Base-by-base conservation (phyloP, 805 yeast genomes). In the Schizosaccharomyces cryophilus region DNA sequence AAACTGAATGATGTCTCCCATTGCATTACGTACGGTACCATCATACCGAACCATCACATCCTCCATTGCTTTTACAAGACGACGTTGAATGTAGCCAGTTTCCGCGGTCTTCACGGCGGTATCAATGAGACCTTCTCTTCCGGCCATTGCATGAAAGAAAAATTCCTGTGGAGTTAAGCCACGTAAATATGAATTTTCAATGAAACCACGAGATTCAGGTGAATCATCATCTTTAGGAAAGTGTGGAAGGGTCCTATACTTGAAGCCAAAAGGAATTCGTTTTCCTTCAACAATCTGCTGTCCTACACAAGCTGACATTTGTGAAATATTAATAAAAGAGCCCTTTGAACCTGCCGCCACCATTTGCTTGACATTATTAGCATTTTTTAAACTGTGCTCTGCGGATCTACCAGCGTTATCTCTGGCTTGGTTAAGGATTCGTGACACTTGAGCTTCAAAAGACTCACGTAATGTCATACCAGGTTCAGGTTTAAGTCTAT, bases 401-500 rank as follows among this genome's bases (percentile, higher is more conserved):
- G 99, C 97, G 54, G 95, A 86, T 72, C 95, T 85, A 79, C 99
- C 99, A 60, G 96, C 96, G 65, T 95, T 86, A 73, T 93, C 99
- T 82, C 99, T 89, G 38, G 98, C 98, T 72, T 89, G 95, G 73
- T 93, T 93, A 68, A 93, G 79, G 66, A 85, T 87, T 73, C 95
- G 85, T 58, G 95, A 87, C 59, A 93, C 98, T 68, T 88, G 89
- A 73, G 89, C 96, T 75, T 93, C 99, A 68, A 93, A 93, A 21
- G 97, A 88, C 73, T 93, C 98, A 75, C 99, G 84, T 66, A 93
- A 78, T 1, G 99, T 93, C 99, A 93, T 93, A 84, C 99, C 99
- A 38, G 96, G 97, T 71, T 93, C 96, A 38, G 96, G 95, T 54
- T 87, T 87, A 66, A 93, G 76, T 63, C 78, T 77, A 69, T 93